Percentiles rank a stretch among this genome's conserved stretches.
These are phyloP conservation scores for Xylaria sp. DNA, from an alignment of 2,329 filamentous ascomycete genomes.

Conservation along the genomic window DNA sequence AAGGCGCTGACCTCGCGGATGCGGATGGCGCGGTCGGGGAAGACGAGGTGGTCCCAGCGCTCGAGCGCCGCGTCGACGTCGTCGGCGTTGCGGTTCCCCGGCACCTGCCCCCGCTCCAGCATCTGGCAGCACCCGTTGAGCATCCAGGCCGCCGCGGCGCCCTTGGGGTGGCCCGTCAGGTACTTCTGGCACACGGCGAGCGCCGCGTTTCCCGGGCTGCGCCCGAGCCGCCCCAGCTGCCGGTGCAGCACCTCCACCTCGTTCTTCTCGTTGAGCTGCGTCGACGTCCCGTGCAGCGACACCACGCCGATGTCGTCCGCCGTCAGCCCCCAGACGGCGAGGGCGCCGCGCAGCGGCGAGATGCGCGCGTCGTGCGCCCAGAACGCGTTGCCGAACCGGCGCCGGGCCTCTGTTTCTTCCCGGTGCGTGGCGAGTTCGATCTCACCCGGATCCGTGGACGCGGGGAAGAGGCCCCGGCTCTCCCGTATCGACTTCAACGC, in stretches of 20 bases:
- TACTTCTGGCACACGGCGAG: conserved; percentile 41
- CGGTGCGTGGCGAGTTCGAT: conserved; percentile 23
- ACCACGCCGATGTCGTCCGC: conserved; percentile 43
- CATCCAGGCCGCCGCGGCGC: conserved; percentile 41
- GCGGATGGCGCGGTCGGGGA: conserved; percentile 28
- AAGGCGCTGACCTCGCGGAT: conserved; percentile 37
- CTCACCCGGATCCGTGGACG: conserved; percentile 8
- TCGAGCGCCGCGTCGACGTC: conserved; percentile 38
- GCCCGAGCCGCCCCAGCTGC: conserved; percentile 41
- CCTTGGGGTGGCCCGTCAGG: conserved; percentile 44
- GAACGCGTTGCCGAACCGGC: conserved; percentile 36
- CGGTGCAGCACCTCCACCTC: conserved; percentile 40
- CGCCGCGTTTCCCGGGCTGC: conserved; percentile 38
- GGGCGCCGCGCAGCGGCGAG: conserved; percentile 40
- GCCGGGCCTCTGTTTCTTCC: conserved; percentile 25
- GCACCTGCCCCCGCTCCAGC: conserved; percentile 36
- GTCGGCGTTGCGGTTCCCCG: conserved; percentile 43
- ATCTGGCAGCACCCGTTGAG: conserved; percentile 44
- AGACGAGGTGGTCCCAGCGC: conserved; percentile 39
- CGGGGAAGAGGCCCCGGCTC: conserved; percentile 16
- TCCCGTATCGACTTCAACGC: conserved; percentile 25
- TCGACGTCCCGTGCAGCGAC: conserved; percentile 46
- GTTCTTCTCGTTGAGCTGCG: conserved; percentile 43
- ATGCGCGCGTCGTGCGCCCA: conserved; percentile 32
- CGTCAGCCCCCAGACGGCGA: conserved; percentile 41